Conservation (phyloP, 768 basidiomycete genomes). For the Chalciporus sphaerocephalus region DNA sequence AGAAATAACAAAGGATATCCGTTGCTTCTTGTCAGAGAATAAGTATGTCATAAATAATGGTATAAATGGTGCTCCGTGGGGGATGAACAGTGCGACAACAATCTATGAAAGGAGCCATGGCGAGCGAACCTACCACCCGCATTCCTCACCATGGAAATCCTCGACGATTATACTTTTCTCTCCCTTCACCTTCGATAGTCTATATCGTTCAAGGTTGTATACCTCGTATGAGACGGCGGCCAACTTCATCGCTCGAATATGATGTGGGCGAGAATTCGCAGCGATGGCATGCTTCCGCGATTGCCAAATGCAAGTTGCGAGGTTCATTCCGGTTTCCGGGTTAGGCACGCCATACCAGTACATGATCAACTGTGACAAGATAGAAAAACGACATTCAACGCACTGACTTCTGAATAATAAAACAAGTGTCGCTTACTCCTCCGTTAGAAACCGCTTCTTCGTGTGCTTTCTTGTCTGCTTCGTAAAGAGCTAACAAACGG, state of each 20-base stretch:
- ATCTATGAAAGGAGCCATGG: neutral
- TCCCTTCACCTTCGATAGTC: conserved; percentile 64
- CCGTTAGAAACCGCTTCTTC: conserved; percentile 89
- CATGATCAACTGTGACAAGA: conserved; percentile 57
- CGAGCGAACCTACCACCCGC: conserved; percentile 53
- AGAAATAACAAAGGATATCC: neutral
- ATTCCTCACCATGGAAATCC: conserved; percentile 58
- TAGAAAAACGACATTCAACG: conserved; percentile 5
- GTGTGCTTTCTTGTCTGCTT: conserved; percentile 82
- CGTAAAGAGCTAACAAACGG: conserved; percentile 60
- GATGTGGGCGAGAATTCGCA: conserved; percentile 76
- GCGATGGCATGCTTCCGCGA: conserved; percentile 78
- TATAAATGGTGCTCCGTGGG: neutral
- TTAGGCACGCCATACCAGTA: conserved; percentile 94
- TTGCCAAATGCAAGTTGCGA: conserved; percentile 96
- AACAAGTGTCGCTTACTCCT: conserved; percentile 49
- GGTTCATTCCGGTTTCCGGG: conserved; percentile 71
- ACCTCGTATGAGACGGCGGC: conserved; percentile 73
- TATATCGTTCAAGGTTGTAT: conserved; percentile 74
- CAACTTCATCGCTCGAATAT: conserved; percentile 78
- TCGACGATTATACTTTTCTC: conserved; percentile 52
- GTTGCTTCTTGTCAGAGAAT: conserved; percentile 7
- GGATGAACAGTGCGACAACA: conserved; percentile 3
- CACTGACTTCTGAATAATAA: neutral
- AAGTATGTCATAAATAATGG: conserved; percentile 14